These are phyloP conservation scores for Akanthomyces muscarius DNA, from an alignment of 2,329 filamentous ascomycete genomes.

Conservation along the genomic window DNA sequence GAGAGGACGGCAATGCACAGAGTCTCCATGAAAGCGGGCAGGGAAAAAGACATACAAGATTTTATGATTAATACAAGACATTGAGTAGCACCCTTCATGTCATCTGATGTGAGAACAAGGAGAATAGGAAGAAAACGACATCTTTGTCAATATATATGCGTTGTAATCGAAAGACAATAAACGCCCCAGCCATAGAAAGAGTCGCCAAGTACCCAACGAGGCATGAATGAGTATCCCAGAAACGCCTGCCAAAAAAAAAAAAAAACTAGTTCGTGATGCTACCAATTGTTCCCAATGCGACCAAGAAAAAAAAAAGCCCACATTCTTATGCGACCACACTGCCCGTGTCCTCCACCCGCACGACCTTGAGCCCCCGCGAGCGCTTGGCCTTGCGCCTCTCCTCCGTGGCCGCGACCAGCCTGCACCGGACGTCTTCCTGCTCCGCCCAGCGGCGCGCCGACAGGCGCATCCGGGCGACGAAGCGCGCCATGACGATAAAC, in stretches of 20 bases:
- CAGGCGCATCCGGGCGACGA: slow-evolving; percentile 49
- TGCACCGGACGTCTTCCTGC: slow-evolving; percentile 47
- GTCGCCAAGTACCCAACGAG: not conserved
- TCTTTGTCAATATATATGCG: not conserved
- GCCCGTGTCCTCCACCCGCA: slow-evolving; percentile 33
- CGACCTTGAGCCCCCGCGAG: slow-evolving; percentile 38
- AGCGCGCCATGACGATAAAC: slow-evolving; percentile 46
- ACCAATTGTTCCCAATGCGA: not conserved
- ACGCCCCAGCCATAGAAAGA: not conserved
- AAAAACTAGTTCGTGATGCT: not conserved
- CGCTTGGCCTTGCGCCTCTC: slow-evolving; percentile 43
- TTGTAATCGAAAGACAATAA: not conserved
- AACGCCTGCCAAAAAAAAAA: not conserved
- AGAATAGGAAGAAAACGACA: not conserved
- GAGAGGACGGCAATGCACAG: not conserved
- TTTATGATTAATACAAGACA: not conserved
- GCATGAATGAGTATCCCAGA: not conserved
- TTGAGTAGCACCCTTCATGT: not conserved
- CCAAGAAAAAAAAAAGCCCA: not conserved
- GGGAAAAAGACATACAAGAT: not conserved
- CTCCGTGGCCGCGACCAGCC: slow-evolving; percentile 47
- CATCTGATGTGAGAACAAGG: not conserved
- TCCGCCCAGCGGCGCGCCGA: slow-evolving; percentile 46
- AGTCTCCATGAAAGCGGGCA: not conserved
- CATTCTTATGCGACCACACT: not conserved